Conservation (phyloP, 148 eudicot genomes). For the Chenopodium quinoa region DNA sequence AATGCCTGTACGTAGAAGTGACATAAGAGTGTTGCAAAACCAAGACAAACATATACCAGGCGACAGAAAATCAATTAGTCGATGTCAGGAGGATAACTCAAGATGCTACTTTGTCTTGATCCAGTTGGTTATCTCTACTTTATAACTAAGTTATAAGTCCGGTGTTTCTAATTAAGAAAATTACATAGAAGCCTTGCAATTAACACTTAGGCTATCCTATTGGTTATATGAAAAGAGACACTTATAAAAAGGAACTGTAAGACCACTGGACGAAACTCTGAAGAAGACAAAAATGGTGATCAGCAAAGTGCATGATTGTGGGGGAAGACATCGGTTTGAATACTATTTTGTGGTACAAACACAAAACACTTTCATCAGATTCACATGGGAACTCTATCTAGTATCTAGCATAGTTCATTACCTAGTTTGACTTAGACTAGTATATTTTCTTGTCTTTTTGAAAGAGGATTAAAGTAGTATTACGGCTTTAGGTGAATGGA, state of each 20-base stretch:
- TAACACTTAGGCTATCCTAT: neutral
- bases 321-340: too few relatives aligned
- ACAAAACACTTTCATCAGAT: too few relatives aligned
- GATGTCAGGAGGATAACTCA: neutral
- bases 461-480: too few relatives aligned
- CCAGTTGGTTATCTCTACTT: neutral
- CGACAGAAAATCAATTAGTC: neutral
- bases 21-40: neutral
- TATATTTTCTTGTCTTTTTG: too few relatives aligned
- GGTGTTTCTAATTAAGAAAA: neutral
- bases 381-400: too few relatives aligned
- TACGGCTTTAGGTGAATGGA: neutral
- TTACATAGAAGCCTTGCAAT: neutral
- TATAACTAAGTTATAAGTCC: neutral
- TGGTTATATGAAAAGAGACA: neutral
- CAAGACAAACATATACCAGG: slow-evolving; percentile 2
- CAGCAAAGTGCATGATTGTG: neutral
- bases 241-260: neutral
- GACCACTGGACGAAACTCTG: neutral
- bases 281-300: neutral
- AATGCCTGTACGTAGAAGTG: slow-evolving; percentile 58
- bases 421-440: neutral
- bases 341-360: too few relatives aligned
- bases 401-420: neutral
- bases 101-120: neutral